Conservation (phyloP, 2,329 filamentous ascomycete genomes). For the Pleomassaria siparia region DNA sequence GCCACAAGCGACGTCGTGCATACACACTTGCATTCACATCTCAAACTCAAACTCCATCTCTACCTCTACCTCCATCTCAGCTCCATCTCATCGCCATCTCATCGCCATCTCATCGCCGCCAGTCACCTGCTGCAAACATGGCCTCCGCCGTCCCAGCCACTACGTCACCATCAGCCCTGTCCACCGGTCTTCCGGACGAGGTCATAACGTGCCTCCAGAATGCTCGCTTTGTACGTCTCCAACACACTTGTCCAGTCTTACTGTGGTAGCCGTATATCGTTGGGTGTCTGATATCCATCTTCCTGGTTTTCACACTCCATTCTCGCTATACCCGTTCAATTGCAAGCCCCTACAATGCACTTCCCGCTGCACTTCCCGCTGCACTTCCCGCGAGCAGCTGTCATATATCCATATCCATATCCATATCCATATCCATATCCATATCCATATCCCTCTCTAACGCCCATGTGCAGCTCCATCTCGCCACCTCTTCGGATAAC, state of each 20-base stretch:
- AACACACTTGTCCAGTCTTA: background rate
- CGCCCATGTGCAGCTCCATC: slow-evolving; percentile 69
- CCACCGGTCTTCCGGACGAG: slow-evolving; percentile 73
- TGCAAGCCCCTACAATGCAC: too few relatives aligned
- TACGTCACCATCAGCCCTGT: slow-evolving; percentile 2
- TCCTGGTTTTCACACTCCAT: too few relatives aligned
- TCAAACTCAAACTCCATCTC: background rate
- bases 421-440: background rate
- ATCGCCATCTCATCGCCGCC: background rate
- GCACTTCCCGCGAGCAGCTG: too few relatives aligned
- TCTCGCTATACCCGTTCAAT: too few relatives aligned
- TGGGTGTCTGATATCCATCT: too few relatives aligned
- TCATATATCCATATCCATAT: background rate
- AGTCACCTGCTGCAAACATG: slow-evolving; percentile 8
- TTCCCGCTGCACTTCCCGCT: too few relatives aligned
- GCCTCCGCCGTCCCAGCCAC: slow-evolving; percentile 7
- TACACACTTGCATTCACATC: too few relatives aligned
- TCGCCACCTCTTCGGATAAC: slow-evolving; percentile 84
- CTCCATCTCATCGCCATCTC: background rate
- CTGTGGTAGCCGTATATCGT: background rate
- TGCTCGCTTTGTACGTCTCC: slow-evolving; percentile 75
- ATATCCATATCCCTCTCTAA: slow-evolving; percentile 1
- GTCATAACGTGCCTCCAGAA: slow-evolving; percentile 92
- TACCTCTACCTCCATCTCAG: background rate
- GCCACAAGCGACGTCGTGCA: too few relatives aligned